Evolutionary conservation across 2,329 filamentous ascomycete genomes (phyloP).

Genomic region (Cercospora zeae-maydis): DNA sequence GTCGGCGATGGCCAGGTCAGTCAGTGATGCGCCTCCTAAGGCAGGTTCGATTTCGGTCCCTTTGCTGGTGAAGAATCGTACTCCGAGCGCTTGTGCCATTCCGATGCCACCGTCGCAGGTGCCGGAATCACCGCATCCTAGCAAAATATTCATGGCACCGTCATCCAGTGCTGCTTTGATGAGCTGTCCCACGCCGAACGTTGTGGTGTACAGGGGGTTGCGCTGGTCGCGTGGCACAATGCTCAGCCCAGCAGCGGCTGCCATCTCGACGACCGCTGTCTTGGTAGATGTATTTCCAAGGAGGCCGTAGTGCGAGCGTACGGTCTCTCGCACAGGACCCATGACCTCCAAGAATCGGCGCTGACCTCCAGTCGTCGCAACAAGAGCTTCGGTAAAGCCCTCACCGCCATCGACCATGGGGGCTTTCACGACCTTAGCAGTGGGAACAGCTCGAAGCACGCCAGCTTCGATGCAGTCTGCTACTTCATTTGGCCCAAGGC

Average conservation of each 20-base stretch:
- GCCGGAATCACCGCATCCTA: conserved; percentile 55
- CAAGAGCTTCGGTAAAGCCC: conserved; percentile 49
- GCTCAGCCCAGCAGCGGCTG: conserved; percentile 51
- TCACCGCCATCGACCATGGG: conserved; percentile 55
- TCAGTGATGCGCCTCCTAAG: conserved; percentile 43
- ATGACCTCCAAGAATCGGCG: conserved; percentile 41
- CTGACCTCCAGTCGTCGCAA: conserved; percentile 43
- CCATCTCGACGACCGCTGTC: conserved; percentile 53
- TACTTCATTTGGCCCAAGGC: conserved; percentile 48
- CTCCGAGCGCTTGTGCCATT: conserved; percentile 54
- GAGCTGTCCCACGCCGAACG: conserved; percentile 52
- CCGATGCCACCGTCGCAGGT: conserved; percentile 54
- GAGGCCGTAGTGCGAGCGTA: conserved; percentile 49
- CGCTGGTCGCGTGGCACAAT: conserved; percentile 46
- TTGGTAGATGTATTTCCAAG: conserved; percentile 34
- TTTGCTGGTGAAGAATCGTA: conserved; percentile 41
- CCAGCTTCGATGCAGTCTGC: conserved; percentile 52
- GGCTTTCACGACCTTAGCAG: conserved; percentile 46
- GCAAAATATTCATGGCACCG: conserved; percentile 46
- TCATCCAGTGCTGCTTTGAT: conserved; percentile 47
- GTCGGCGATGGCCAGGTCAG: conserved; percentile 41
- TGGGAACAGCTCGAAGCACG: conserved; percentile 45
- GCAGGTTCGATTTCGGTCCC: conserved; percentile 41
- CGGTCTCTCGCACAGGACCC: conserved; percentile 44
- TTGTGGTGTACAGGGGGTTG: conserved; percentile 50